Evolutionary conservation across 352 stramenopile species (phyloP), one percentile per base, ranked within the genome.

Genomic region (Globisporangium uncinulatum): DNA sequence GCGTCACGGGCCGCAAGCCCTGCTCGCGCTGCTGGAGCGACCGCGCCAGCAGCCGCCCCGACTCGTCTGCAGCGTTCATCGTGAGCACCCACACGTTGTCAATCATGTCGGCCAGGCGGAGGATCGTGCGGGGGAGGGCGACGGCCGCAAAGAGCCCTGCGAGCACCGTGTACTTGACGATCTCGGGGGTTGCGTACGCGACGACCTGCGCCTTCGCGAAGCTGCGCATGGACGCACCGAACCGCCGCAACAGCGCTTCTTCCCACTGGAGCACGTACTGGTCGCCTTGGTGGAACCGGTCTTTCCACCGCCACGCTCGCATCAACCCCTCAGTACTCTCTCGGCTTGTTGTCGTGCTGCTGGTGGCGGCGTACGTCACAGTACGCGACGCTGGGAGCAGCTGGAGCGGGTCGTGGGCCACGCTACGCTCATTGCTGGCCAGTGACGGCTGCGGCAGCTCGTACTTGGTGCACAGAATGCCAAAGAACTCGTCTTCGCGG

Each of bases 201-300:
- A 86, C 65, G 32, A 92, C 60, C 61, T 93, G 80, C 53, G 92
- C 65, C 11, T 66, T 71, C 4, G 81, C 79, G 62, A 94, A 93
- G 4, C 77, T 79, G 0, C 83, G 76, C 79, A 94, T 94, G 4
- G 71, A 89, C 62, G 81, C 89, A 32, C 83, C 82, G 61, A 91
- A 94, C 15, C 78, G 76, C 15, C 81, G 70, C 4, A 94, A 57
- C 36, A 84, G 54, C 17, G 71, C 71, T 66, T 93, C 80, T 54
- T 94, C 85, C 83, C 83, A 94, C 43, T 75, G 56, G 0, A 94
- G 61, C 57, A 83, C 88, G 57, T 92, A 94, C 51, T 94, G 85
- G 36, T 94, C 85, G 17, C 83, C 85, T 47, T 92, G 79, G 5
- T 73, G 71, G 44, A 93, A 87, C 2, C 85, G 79, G 36, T 94